A percentile compares a stretch with the other conserved stretches of the same genome.
Evolutionary conservation across 306 rosid species (phyloP).

Genomic region (Begonia masoniana): DNA sequence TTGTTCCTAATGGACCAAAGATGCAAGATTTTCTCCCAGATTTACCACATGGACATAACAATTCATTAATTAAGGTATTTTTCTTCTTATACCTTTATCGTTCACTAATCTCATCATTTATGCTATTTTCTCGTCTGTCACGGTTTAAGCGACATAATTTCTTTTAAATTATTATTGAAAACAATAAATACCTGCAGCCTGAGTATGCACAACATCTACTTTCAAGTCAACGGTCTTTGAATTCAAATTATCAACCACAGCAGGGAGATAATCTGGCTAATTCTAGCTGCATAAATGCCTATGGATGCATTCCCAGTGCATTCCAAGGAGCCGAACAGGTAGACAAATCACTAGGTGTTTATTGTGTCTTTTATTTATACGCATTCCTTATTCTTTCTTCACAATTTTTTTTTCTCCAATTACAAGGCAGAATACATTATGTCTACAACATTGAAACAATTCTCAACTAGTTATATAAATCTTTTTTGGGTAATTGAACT

Average conservation of each 20-base stretch:
- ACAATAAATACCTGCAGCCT: constrained; percentile 32
- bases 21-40: constrained; percentile 34
- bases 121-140: neutral
- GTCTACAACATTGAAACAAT: neutral
- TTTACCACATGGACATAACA: constrained; percentile 32
- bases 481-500: neutral
- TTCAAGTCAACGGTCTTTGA: constrained; percentile 33
- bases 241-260: constrained; percentile 30
- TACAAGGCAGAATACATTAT: no score
- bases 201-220: constrained; percentile 30
- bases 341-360: constrained; percentile 1
- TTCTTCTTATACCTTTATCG: neutral
- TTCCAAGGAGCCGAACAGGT: constrained; percentile 59
- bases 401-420: constrained; percentile 1
- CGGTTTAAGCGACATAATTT: neutral
- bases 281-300: constrained; percentile 19
- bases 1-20: constrained; percentile 27
- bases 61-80: constrained; percentile 37
- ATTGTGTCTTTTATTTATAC: no score
- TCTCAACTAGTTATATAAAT: neutral
- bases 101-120: no score
- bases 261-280: constrained; percentile 33
- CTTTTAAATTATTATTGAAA: constrained; percentile 16
- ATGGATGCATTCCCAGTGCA: constrained; percentile 26
- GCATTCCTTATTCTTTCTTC: neutral